Percentiles rank a stretch among this genome's conserved stretches.
Conservation (phyloP, 257 asterid genomes). For the Scutellaria baicalensis region DNA sequence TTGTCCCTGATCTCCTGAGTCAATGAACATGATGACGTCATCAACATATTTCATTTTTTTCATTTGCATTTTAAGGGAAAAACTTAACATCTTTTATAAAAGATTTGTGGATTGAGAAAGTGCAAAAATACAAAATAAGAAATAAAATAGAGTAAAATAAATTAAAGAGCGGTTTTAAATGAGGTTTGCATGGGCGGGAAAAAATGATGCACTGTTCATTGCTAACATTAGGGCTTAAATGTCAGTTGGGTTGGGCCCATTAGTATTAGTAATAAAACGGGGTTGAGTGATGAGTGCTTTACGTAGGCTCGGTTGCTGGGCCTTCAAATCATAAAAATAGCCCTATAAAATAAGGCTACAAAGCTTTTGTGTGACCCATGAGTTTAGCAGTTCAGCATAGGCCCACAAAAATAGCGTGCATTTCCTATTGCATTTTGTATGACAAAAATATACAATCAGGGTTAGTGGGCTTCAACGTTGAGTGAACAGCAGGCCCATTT, state of each 20-base stretch:
- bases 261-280: neutral
- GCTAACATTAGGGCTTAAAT: slow-evolving; percentile 13
- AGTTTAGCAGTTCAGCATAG: too few species aligned
- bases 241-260: slow-evolving; percentile 4
- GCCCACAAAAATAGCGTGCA: too few species aligned
- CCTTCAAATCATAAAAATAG: neutral
- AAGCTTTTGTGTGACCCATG: too few species aligned
- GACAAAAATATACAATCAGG: too few species aligned
- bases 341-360: neutral
- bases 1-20: slow-evolving; percentile 7
- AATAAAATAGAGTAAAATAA: neutral
- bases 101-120: neutral
- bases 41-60: neutral
- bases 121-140: neutral
- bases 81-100: neutral
- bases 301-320: neutral
- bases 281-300: neutral
- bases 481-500: too few species aligned
- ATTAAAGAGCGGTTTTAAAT: slow-evolving; percentile 19
- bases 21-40: slow-evolving; percentile 21
- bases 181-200: slow-evolving; percentile 34
- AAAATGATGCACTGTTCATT: neutral
- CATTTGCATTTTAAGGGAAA: neutral
- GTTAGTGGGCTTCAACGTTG: too few species aligned
- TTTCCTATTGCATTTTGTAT: too few species aligned